Base-by-base conservation (phyloP, 441 rosid species). In the Pelargonium cotyledonis region DNA sequence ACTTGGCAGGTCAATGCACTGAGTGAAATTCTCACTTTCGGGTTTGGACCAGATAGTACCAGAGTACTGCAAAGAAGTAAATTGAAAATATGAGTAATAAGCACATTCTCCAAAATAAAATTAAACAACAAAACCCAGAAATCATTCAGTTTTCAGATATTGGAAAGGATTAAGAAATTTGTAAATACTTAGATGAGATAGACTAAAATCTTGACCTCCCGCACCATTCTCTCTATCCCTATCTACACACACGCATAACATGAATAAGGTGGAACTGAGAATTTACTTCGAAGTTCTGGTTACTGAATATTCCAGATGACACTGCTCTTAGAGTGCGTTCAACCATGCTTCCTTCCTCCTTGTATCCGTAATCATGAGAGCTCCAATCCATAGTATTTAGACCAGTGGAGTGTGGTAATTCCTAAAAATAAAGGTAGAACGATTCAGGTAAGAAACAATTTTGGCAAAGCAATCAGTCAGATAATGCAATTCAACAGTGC, bases 41-140 rank as follows among this genome's bases (percentile, higher is more conserved):
- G 95, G 95, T 78, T 80, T 82, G 49, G 89, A 85, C 97, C 91
- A 91, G 65, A 91, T 87, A 72, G 9, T 23, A 55, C 83, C 96
- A 73, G 90, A 77, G 72, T 70, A 74, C 98, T 94, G 83, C 77
- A 80, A 11, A 76, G 11, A 77, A 72, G 73, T 41, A 72, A 74
- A 77, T 43, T 73, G 73, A n/a, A 53, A 70, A 62, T 41, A 51
- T 65, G 60, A 63, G 15, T 40, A 43, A 65, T 44, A 31, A 29
- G 19, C 65, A 61, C 8, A 51, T 1, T 51, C 19, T 51, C 29
- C 40, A 43, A 35, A 1, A 21, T 3, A 38, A 71, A 67, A 9
- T 41, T 41, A 41, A 40, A 40, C 44, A 53, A 51, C 5, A 51
- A 51, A 53, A 15, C 16, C 16, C 18, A 53, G 60, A 15, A 53